phyloP scores from a whole-genome alignment of 2,329 filamentous ascomycete species.

The Aureobasidium sp. region DNA sequence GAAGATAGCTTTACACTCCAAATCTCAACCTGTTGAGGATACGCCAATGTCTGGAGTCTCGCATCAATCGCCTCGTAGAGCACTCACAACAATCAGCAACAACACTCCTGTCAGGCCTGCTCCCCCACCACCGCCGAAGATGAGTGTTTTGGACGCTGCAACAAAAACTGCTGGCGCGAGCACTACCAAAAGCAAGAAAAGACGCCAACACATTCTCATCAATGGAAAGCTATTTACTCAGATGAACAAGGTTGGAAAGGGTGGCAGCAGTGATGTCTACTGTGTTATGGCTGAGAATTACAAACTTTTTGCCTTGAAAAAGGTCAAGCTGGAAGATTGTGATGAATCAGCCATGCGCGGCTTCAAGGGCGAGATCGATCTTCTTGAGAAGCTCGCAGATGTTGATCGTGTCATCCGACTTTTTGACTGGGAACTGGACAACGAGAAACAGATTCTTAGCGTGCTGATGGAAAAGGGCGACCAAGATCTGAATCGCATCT shows the following conservation, averaged over 20 bases:
- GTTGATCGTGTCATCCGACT: constrained; percentile 87
- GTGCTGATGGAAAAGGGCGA: constrained; percentile 98
- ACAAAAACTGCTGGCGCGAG: constrained; percentile 76
- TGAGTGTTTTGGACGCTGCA: constrained; percentile 90
- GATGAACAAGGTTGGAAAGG: constrained; percentile 82
- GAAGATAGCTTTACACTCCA: constrained; percentile 45
- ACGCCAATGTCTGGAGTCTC: constrained; percentile 30
- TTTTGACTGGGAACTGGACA: constrained; percentile 88
- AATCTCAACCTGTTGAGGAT: constrained; percentile 36
- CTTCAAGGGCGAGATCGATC: constrained; percentile 91
- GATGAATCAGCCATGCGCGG: constrained; percentile 77
- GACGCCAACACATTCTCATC: constrained; percentile 74
- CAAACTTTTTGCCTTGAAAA: constrained; percentile 88
- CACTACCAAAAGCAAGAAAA: constrained; percentile 65
- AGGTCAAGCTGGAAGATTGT: constrained; percentile 82
- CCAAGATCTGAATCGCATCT: constrained; percentile 79
- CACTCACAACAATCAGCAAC: constrained; percentile 48
- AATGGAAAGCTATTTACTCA: constrained; percentile 89
- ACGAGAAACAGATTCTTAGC: constrained; percentile 80
- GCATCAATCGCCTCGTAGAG: constrained; percentile 32
- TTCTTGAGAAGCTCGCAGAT: constrained; percentile 71
- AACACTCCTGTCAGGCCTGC: constrained; percentile 69
- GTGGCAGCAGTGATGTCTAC: constrained; percentile 91
- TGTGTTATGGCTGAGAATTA: constrained; percentile 95
- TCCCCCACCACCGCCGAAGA: constrained; percentile 78